Base-by-base conservation (phyloP, 2,329 filamentous ascomycete genomes). In the Blumeria graminis region DNA sequence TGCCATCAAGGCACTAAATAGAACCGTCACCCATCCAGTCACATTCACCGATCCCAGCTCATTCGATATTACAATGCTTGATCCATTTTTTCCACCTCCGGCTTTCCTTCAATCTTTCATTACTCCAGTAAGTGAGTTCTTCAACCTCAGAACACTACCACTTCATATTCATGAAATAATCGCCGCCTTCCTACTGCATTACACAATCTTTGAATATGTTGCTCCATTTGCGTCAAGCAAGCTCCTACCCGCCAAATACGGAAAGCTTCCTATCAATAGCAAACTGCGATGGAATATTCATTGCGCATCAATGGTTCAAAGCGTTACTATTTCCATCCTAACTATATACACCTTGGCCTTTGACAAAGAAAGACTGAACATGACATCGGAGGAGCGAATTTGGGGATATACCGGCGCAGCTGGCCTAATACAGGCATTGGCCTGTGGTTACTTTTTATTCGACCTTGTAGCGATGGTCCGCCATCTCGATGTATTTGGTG, bases 251-350 rank as follows among this genome's bases (percentile, higher is more conserved):
- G 63, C 71, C 46, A 57, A 55, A 28, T 90, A 90, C 68, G 66
- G 71, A 22, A 66, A 68, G 39, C 74, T 86, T 62, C 76, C 79
- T 52, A 70, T 72, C 45, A 84, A 81, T 57, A 77, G 74, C 65
- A 69, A 69, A 38, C 72, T 86, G 57, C 87, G 83, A 72, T 90
- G 86, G 86, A 80, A 92, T 67, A 81, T 86, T 48, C 86, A 89
- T 64, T 80, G 89, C 57, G 85, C 89, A 33, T 87, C 83, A 13
- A 76, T 90, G 62, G 72, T 86, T 52, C 85, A 90, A 72, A 81
- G 78, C 65, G 71, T 74, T 41, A 69, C 85, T 56, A 85, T 92
- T 69, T 84, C 81, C 66, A 67, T 62, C 43, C 68, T 88, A 35
- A 81, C 84, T n/a, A 69, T 89, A 8, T 87, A 79, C 74, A 75